These are phyloP conservation scores for Candida ficus DNA, from an alignment of 805 yeast genomes.

Conservation along the genomic window DNA sequence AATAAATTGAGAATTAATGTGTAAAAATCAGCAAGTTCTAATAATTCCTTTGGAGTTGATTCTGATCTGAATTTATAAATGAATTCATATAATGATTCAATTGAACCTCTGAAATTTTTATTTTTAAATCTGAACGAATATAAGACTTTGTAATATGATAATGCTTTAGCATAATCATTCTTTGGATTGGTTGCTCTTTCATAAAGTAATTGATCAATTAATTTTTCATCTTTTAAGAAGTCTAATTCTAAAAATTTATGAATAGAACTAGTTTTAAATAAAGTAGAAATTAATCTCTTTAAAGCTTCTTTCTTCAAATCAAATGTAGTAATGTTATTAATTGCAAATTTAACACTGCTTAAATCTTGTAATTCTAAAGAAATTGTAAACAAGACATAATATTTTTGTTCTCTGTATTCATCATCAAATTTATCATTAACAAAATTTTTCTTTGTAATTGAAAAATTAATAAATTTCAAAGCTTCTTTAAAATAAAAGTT, in stretches of 20 bases:
- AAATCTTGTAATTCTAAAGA: slow-evolving; percentile 28
- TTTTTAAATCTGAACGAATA: slow-evolving; percentile 46
- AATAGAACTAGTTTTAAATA: slow-evolving; percentile 36
- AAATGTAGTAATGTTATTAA: slow-evolving; percentile 21
- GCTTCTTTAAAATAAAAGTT: slow-evolving; percentile 29
- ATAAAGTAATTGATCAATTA: slow-evolving; percentile 38
- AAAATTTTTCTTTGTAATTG: slow-evolving; percentile 17
- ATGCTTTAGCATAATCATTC: slow-evolving; percentile 26
- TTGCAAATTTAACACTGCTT: slow-evolving; percentile 30
- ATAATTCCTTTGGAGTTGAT: slow-evolving; percentile 5
- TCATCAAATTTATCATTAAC: slow-evolving; percentile 18
- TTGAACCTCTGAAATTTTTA: slow-evolving; percentile 46
- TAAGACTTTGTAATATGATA: slow-evolving; percentile 44
- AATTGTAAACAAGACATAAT: slow-evolving; percentile 21
- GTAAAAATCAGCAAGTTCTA: slow-evolving; percentile 31
- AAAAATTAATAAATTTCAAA: slow-evolving; percentile 28
- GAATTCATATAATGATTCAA: slow-evolving; percentile 38
- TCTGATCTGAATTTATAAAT: slow-evolving; percentile 24
- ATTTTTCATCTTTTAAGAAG: slow-evolving; percentile 37
- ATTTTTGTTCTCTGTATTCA: slow-evolving; percentile 20
- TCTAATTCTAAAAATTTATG: slow-evolving; percentile 36
- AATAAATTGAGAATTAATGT: slow-evolving; percentile 35
- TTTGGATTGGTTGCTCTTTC: slow-evolving; percentile 20
- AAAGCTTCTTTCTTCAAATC: slow-evolving; percentile 21
- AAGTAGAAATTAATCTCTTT: slow-evolving; percentile 31